These are phyloP conservation scores for Staphylotrichum longicolle DNA, from an alignment of 495 filamentous ascomycete species.

Conservation along the genomic window DNA sequence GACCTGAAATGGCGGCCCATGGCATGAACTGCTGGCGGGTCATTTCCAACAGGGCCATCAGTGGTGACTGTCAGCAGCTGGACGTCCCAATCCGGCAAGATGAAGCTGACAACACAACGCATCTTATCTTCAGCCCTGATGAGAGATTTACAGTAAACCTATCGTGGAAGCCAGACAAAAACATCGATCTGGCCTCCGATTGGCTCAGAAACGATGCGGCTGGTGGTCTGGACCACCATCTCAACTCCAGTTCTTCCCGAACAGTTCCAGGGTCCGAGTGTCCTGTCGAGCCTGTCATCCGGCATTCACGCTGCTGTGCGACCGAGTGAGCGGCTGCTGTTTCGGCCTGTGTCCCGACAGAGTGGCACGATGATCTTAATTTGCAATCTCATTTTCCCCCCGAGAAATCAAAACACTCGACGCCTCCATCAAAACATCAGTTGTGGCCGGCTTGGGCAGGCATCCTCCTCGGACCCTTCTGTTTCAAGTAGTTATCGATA, in stretches of 20 bases:
- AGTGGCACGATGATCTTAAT: not conserved
- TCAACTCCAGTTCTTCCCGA: not conserved
- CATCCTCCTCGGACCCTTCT: no score
- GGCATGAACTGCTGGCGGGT: slow-evolving; percentile 1
- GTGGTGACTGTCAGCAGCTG: slow-evolving; percentile 5
- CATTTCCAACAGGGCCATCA: not conserved
- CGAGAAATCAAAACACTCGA: no score
- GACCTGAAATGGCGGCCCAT: slow-evolving; percentile 2
- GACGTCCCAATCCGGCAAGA: slow-evolving; percentile 1
- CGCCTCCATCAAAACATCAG: no score
- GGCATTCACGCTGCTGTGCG: not conserved
- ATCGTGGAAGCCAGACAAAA: not conserved
- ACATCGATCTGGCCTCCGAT: not conserved
- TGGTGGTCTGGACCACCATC: not conserved
- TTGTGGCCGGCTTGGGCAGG: no score
- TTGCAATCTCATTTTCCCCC: not conserved
- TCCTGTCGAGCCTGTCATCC: no score
- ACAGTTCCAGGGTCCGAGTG: not conserved
- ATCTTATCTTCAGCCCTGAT: not conserved
- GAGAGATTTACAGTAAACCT: not conserved
- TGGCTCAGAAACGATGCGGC: slow-evolving; percentile 5
- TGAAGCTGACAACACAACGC: slow-evolving; percentile 7
- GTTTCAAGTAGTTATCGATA: no score
- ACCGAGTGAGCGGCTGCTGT: not conserved
- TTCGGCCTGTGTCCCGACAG: not conserved